phyloP scores from a whole-genome alignment of 495 filamentous ascomycete species.

The Friedmanniomyces endolithicus region DNA sequence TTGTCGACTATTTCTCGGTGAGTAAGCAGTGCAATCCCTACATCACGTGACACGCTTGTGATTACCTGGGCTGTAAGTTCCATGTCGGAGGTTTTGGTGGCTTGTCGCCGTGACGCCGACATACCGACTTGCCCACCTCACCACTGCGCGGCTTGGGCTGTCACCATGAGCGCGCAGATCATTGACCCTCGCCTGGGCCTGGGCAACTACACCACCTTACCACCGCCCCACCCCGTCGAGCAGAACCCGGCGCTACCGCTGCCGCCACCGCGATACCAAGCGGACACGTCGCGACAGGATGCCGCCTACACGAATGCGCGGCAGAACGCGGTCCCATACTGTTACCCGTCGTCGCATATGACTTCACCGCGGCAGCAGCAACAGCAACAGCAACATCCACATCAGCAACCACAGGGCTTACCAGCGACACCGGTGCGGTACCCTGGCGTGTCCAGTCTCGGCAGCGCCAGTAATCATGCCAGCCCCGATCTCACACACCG shows the following conservation, averaged over 20 bases:
- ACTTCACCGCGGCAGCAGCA: background rate
- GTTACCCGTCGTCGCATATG: background rate
- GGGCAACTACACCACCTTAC: background rate
- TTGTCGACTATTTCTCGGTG: too few species aligned
- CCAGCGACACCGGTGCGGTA: background rate
- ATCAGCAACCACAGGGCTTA: background rate
- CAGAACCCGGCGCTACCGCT: background rate
- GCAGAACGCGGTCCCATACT: background rate
- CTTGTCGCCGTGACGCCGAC: too few species aligned
- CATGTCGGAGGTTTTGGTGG: too few species aligned
- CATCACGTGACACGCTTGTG: too few species aligned
- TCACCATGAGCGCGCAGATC: background rate
- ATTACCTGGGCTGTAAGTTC: too few species aligned
- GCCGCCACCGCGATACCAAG: background rate
- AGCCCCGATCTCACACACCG: background rate
- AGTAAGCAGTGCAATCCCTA: too few species aligned
- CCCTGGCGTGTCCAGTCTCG: background rate
- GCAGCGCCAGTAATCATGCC: constrained; percentile 6
- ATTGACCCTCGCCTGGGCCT: background rate
- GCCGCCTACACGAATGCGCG: background rate
- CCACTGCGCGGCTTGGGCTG: background rate
- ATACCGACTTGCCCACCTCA: background rate
- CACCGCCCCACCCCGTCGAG: background rate
- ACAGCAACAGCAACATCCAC: background rate
- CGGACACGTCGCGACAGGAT: background rate